phyloP scores from a whole-genome alignment of 192 early-diverging fungal species.

The Lobosporangium transversale region DNA sequence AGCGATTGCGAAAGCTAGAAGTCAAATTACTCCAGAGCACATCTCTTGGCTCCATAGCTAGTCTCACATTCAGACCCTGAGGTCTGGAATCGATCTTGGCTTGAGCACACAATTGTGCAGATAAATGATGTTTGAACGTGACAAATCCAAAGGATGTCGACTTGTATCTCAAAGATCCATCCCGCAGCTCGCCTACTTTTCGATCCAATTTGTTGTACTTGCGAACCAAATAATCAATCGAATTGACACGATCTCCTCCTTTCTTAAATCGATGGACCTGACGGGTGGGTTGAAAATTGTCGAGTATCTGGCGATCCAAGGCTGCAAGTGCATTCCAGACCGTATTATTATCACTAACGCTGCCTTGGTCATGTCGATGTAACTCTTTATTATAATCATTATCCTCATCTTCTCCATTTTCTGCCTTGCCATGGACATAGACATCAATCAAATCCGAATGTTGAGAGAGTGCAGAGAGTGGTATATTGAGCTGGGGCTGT shows the following conservation, averaged over 20 bases:
- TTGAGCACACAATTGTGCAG: conserved; percentile 68
- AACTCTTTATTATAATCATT: too few species aligned
- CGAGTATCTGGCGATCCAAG: conserved; percentile 29
- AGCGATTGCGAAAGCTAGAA: conserved; percentile 52
- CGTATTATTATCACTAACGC: too few species aligned
- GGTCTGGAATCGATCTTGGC: conserved; percentile 62
- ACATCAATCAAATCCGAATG: conserved; percentile 48
- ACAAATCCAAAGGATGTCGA: conserved; percentile 68
- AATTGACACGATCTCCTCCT: conserved; percentile 19
- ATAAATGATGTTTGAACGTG: conserved; percentile 65
- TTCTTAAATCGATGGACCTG: conserved; percentile 26
- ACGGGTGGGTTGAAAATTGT: conserved; percentile 51
- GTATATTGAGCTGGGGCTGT: background rate
- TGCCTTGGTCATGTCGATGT: too few species aligned
- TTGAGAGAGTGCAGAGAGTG: conserved; percentile 26
- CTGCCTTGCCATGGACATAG: conserved; percentile 35
- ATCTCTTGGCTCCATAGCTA: conserved; percentile 73
- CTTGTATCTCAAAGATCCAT: conserved; percentile 55
- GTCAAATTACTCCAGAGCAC: conserved; percentile 67
- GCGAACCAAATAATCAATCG: conserved; percentile 53
- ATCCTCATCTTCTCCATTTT: too few species aligned
- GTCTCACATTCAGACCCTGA: conserved; percentile 57
- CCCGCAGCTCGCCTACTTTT: conserved; percentile 52
- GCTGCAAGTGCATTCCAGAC: conserved; percentile 50
- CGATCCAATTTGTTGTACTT: conserved; percentile 58